Evolutionary conservation across 2,329 filamentous ascomycete species (phyloP), one percentile per base, ranked within the genome.

Genomic region (Blastomyces parvus): DNA sequence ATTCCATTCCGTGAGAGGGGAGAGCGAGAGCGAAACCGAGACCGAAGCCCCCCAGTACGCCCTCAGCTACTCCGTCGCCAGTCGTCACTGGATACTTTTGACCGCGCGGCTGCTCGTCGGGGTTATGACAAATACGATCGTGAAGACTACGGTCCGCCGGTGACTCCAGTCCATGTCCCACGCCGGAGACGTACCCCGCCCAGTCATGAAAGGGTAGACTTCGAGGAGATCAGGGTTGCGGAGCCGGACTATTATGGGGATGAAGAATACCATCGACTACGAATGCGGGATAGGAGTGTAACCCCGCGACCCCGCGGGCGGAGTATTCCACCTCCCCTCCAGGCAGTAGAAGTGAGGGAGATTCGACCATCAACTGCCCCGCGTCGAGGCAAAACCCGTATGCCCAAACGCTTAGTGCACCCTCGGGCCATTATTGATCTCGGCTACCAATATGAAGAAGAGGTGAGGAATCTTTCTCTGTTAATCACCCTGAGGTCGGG

Each of bases 11-110:
- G 83, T 60, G 74, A 79, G 60, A 48, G 48, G 27, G 42, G 38
- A 30, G 25, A 40, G 22, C 68, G 84, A 85, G 64, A 80, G 82
- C 61, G 83, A 84, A 40, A 82, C 77, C 68, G 84, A 85, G 64
- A 80, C 82, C 61, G 83, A 84, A 40, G 82, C 77, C 80, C 62
- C 77, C 80, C 53, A 78, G 79, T 56, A 81, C 83, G 88, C 56
- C 91, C 91, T 1, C 81, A 81, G 38, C 82, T 92, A 66, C 72
- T 94, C 60, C 85, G 92, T 64, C 85, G 92, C 53, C 91, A 96
- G 74, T 96, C 91, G 17, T 96, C 91, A 61, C 81, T 96, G 48
- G 92, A 96, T 74, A 96, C 89, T 0, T 96, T 91, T 72, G 92
- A 97, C 75, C 86, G 91, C 59, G 86, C 86, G 36, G 88, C 89